A percentile compares a stretch with the other conserved stretches of the same genome.
Evolutionary conservation across 495 filamentous ascomycete genomes (phyloP).

Genomic region (Lasiosphaeria hispida): DNA sequence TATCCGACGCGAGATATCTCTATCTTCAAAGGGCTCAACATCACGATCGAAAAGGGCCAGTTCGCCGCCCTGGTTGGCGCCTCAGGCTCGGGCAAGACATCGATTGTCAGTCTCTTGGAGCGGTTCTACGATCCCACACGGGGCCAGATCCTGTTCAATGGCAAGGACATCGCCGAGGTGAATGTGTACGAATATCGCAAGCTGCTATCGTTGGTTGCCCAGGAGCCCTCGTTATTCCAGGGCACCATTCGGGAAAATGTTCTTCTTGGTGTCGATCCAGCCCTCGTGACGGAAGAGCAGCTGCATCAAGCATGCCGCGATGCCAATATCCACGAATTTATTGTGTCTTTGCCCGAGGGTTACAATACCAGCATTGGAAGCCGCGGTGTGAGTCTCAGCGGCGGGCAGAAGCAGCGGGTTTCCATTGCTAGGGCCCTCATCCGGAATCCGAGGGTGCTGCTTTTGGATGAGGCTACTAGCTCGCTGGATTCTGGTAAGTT

Average conservation of each 20-base stretch:
- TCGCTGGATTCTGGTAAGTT: constrained; percentile 59
- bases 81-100: constrained; percentile 72
- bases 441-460: constrained; percentile 63
- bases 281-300: constrained; percentile 46
- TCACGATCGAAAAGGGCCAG: constrained; percentile 62
- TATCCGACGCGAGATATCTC: constrained; percentile 54
- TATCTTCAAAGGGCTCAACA: constrained; percentile 51
- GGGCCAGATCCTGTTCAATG: constrained; percentile 55
- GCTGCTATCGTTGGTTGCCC: constrained; percentile 57
- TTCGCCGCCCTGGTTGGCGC: constrained; percentile 70
- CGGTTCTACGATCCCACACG: constrained; percentile 57
- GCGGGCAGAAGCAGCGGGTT: constrained; percentile 75
- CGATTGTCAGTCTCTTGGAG: constrained; percentile 62
- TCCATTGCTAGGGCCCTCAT: constrained; percentile 75
- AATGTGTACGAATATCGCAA: constrained; percentile 52
- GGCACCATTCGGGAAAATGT: constrained; percentile 62
- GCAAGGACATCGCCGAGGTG: constrained; percentile 43
- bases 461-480: constrained; percentile 78
- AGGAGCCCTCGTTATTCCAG: constrained; percentile 57
- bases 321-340: constrained; percentile 63
- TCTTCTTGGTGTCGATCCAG: constrained; percentile 44
- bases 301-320: constrained; percentile 55
- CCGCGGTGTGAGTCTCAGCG: constrained; percentile 63
- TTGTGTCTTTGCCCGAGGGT: constrained; percentile 57
- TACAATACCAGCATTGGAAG: constrained; percentile 61